Base-by-base conservation (phyloP, 805 yeast species). In the Monosporozyma aerobia region DNA sequence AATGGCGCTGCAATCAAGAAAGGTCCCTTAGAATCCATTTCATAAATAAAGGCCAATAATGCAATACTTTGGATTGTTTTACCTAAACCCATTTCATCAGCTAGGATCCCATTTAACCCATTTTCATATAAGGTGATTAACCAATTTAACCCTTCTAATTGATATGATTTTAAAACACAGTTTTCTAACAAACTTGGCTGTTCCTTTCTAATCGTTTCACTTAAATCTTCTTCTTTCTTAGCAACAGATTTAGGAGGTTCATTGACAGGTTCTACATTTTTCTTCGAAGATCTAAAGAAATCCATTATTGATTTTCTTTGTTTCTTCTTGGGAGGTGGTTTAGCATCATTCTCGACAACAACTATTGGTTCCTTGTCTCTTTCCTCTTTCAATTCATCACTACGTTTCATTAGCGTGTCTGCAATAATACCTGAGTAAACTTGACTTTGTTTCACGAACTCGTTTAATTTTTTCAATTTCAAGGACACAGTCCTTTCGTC, bases 11-110 rank as follows among this genome's bases (percentile, higher is more conserved):
- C 85, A 51, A 88, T 75, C 41, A 88, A 68, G 60, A 86, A 88
- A 0, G 95, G 94, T 0, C 96, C 96, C 40, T 71, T 69, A 1
- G 88, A 79, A 3, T 87, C 90, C 65, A 87, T 82, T 58, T 88
- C 96, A 47, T 84, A 77, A 39, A 90, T 71, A 62, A 84, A 87
- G 5, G 88, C 80, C 3, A 90, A 61, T 54, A 92, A 75, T 0
- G 96, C 78, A 52, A 92, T 88, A 44, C 94, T 84, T 67, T 94
- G 96, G 7, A 92, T 68, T 0, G 99, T 94, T 65, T 92, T 92
- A 1, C 99, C 99, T 27, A 92, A 72, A 0, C 98, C 98, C 99
- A 92, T 92, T 67, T 92, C 98, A 70, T 94, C 98, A 0, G 98
- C 98, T 22, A 94, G 71, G 37, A 94, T 90, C 2, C 98, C 99